phyloP scores from a whole-genome alignment of 2,329 filamentous ascomycete genomes.

The Neonectria punicea region DNA sequence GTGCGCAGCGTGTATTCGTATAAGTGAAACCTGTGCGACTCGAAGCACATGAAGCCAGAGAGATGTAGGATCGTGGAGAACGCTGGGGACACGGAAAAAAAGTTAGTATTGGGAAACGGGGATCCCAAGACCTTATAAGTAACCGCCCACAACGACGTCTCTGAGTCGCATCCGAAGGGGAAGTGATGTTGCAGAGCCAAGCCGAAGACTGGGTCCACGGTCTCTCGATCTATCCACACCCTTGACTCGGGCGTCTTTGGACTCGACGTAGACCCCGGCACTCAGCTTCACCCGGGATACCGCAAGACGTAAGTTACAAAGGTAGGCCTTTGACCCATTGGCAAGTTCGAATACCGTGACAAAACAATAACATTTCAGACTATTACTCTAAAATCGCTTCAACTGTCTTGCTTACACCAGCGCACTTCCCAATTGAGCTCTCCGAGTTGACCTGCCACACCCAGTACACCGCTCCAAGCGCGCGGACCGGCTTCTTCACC shows the following conservation, averaged over 20 bases:
- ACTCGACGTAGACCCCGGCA: slow-evolving; percentile 3
- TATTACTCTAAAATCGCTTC: neutral
- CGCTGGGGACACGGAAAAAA: slow-evolving; percentile 8
- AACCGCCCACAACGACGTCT: slow-evolving; percentile 8
- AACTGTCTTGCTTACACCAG: neutral
- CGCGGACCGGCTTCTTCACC: slow-evolving; percentile 17
- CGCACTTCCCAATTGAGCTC: neutral
- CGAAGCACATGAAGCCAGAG: neutral
- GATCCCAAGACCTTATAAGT: slow-evolving; percentile 29
- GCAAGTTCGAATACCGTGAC: neutral
- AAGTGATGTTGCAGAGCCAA: slow-evolving; percentile 32
- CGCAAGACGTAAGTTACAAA: slow-evolving; percentile 11
- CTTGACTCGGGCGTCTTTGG: slow-evolving; percentile 25
- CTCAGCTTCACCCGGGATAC: slow-evolving; percentile 12
- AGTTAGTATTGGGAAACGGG: slow-evolving; percentile 14
- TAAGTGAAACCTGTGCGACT: slow-evolving; percentile 16
- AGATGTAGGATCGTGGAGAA: neutral
- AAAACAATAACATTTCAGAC: too few species aligned
- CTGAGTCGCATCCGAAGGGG: slow-evolving; percentile 12
- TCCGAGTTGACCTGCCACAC: neutral
- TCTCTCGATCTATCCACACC: slow-evolving; percentile 28
- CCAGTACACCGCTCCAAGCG: slow-evolving; percentile 22
- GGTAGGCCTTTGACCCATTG: neutral
- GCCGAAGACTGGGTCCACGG: slow-evolving; percentile 31
- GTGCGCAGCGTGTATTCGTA: neutral